These are phyloP conservation scores for Geotrichum carabidarum DNA, from an alignment of 1,139 yeast genomes.

Conservation along the genomic window DNA sequence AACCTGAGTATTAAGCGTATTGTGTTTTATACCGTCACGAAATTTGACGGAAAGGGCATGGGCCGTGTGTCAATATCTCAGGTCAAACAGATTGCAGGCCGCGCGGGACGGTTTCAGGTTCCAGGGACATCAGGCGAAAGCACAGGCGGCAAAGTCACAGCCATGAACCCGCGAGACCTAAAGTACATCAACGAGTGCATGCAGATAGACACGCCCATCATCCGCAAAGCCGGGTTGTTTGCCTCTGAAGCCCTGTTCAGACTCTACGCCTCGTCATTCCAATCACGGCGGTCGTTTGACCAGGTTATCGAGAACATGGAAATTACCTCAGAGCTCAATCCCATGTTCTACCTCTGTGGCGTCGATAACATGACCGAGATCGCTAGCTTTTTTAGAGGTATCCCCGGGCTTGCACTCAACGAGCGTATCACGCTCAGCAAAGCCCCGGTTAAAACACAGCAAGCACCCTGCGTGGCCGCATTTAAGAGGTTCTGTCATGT, in stretches of 20 bases:
- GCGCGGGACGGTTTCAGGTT: conserved; percentile 77
- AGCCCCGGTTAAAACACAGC: conserved; percentile 34
- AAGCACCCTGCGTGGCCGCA: conserved; percentile 23
- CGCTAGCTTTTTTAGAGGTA: conserved; percentile 28
- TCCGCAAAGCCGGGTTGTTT: conserved; percentile 30
- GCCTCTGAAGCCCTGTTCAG: conserved; percentile 31
- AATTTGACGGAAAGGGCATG: conserved; percentile 60
- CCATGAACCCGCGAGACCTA: conserved; percentile 30
- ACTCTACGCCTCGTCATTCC: conserved; percentile 26
- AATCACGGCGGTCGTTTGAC: conserved; percentile 24
- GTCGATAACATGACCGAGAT: conserved; percentile 27
- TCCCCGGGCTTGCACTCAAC: conserved; percentile 32
- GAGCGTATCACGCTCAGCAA: conserved; percentile 34
- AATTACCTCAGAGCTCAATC: conserved; percentile 23
- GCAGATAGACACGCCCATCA: conserved; percentile 28
- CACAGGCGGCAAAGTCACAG: conserved; percentile 32
- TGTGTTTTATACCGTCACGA: conserved; percentile 60
- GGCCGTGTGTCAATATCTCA: conserved; percentile 48
- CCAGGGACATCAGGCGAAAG: conserved; percentile 21
- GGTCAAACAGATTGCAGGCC: conserved; percentile 88
- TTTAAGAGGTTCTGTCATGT: conserved; percentile 32
- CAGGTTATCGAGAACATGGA: conserved; percentile 25
- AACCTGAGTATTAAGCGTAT: conserved; percentile 78
- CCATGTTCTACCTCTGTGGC: conserved; percentile 26
- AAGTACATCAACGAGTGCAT: conserved; percentile 33